Conservation (phyloP, 805 yeast genomes). For the Hanseniaspora hatyaiensis region DNA sequence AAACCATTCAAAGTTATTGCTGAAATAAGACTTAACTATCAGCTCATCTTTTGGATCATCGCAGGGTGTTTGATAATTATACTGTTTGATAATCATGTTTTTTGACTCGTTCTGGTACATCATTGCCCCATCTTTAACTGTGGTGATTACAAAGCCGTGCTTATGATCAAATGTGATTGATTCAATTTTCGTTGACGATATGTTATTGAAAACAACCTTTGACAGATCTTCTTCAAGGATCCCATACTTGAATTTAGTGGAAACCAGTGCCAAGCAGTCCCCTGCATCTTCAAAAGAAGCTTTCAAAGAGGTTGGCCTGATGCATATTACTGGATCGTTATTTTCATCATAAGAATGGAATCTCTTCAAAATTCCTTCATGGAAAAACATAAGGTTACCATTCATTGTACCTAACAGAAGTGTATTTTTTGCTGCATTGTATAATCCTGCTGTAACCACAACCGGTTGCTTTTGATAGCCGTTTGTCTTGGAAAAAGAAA, state of each 20-base stretch:
- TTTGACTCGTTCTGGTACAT: not conserved
- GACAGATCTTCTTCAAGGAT: not conserved
- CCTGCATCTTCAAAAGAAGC: not conserved
- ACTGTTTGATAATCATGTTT: not conserved
- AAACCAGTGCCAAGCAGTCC: not conserved
- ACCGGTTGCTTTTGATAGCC: not conserved
- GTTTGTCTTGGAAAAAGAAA: too few relatives aligned
- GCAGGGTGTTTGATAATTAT: not conserved
- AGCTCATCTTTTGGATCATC: not conserved
- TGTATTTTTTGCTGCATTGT: not conserved
- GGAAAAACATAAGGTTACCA: conserved; percentile 2
- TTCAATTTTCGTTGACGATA: conserved; percentile 5
- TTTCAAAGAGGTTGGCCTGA: not conserved
- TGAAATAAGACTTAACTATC: not conserved
- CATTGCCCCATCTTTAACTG: conserved; percentile 38
- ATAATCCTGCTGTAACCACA: not conserved
- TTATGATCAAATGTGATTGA: conserved; percentile 17
- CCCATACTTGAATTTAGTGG: not conserved
- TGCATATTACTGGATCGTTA: not conserved
- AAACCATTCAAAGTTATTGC: not conserved
- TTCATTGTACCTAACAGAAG: conserved; percentile 5
- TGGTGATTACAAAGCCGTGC: conserved; percentile 37
- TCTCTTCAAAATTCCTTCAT: too few relatives aligned
- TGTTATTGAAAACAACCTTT: not conserved
- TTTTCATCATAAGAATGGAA: not conserved